These are phyloP conservation scores for Epichloe coenophiala DNA, from an alignment of 2,329 filamentous ascomycete species.

Conservation along the genomic window DNA sequence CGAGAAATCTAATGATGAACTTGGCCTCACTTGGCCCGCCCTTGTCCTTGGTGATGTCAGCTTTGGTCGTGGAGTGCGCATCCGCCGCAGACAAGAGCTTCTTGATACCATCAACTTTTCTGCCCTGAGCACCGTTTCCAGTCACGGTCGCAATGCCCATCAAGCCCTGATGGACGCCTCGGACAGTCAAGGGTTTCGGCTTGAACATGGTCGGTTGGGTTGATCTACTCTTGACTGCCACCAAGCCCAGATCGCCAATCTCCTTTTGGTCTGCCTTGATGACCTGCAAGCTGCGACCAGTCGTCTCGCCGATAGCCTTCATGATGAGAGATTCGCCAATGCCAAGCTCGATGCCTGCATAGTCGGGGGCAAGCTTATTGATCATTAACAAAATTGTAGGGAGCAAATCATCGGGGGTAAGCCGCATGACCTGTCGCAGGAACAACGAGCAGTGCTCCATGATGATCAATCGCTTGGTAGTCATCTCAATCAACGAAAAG, in stretches of 20 bases:
- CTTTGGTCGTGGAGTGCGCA: slow-evolving; percentile 55
- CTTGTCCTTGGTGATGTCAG: slow-evolving; percentile 86
- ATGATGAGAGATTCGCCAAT: slow-evolving; percentile 97
- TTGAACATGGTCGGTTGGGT: slow-evolving; percentile 99
- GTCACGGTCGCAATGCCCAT: slow-evolving; percentile 78
- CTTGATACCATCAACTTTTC: slow-evolving; percentile 91
- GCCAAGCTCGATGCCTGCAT: slow-evolving; percentile 91
- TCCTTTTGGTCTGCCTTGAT: slow-evolving; percentile 96
- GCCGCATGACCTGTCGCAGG: slow-evolving; percentile 79
- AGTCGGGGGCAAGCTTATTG: slow-evolving; percentile 94
- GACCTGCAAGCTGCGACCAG: slow-evolving; percentile 71
- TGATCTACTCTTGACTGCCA: slow-evolving; percentile 87
- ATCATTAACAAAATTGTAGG: slow-evolving; percentile 91
- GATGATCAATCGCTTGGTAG: slow-evolving; percentile 80
- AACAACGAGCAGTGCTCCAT: slow-evolving; percentile 82
- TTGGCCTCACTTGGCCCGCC: slow-evolving; percentile 92
- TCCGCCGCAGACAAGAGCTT: slow-evolving; percentile 90
- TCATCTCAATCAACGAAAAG: slow-evolving; percentile 90
- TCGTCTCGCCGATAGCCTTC: slow-evolving; percentile 94
- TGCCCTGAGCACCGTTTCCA: slow-evolving; percentile 75
- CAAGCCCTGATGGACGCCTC: slow-evolving; percentile 74
- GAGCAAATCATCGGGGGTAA: slow-evolving; percentile 78
- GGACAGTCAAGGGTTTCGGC: slow-evolving; percentile 77
- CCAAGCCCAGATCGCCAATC: slow-evolving; percentile 86
- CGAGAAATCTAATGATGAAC: slow-evolving; percentile 80